Conservation (phyloP, 2,329 filamentous ascomycete species). For the Westerdykella sp. region DNA sequence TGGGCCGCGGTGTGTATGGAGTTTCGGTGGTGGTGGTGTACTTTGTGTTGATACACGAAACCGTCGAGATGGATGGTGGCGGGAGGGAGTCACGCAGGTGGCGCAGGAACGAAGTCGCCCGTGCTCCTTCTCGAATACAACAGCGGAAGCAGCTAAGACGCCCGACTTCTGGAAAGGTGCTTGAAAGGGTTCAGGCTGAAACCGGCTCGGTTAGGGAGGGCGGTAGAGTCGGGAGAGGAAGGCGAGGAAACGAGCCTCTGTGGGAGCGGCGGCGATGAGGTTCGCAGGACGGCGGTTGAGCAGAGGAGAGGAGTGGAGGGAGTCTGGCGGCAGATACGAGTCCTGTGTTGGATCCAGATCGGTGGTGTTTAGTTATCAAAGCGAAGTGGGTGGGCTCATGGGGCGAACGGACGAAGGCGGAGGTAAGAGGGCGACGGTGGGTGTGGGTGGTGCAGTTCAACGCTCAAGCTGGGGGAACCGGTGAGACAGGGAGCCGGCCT, state of each 20-base stretch:
- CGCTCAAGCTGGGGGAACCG: neutral
- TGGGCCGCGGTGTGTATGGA: neutral
- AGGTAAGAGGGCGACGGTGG: neutral
- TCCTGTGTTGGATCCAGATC: neutral
- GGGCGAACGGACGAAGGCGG: neutral
- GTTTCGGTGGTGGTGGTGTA: neutral
- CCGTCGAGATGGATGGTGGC: neutral
- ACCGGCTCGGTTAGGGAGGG: constrained; percentile 38
- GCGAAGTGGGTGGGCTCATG: neutral
- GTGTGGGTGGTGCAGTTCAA: neutral
- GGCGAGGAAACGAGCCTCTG: constrained; percentile 41
- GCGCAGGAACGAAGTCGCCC: constrained; percentile 12
- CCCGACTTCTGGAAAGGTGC: neutral
- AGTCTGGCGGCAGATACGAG: neutral
- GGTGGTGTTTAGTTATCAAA: neutral
- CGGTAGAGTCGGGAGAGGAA: constrained; percentile 42
- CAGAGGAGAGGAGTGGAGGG: neutral
- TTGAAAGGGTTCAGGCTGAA: neutral
- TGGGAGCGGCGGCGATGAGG: constrained; percentile 35
- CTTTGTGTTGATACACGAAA: neutral
- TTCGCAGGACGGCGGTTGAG: constrained; percentile 17
- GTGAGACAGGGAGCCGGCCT: neutral
- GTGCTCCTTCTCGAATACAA: constrained; percentile 10
- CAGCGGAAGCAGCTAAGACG: constrained; percentile 13
- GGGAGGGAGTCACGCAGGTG: constrained; percentile 15